A percentile compares a stretch with the other conserved stretches of the same genome.
These are phyloP conservation scores for Friedmanniomyces endolithicus DNA, from an alignment of 495 filamentous ascomycete species.

Conservation along the genomic window DNA sequence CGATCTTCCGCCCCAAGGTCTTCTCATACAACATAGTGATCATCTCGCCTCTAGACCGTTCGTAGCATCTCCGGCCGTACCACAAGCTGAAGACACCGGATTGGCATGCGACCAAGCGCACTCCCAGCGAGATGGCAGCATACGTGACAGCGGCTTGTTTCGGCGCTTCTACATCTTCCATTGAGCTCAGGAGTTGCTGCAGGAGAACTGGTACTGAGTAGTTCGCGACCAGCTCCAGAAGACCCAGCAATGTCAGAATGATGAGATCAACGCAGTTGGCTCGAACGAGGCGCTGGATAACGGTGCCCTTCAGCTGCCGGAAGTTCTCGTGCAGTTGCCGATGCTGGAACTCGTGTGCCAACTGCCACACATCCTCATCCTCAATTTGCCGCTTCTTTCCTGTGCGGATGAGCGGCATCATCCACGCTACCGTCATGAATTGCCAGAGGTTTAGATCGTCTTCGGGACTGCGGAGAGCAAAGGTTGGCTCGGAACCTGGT, in stretches of 20 bases:
- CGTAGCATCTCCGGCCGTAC: conserved; percentile 64
- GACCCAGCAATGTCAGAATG: conserved; percentile 47
- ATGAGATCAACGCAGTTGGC: conserved; percentile 67
- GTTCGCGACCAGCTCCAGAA: conserved; percentile 50
- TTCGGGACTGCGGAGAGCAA: conserved; percentile 60
- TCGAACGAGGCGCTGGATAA: conserved; percentile 51
- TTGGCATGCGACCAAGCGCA: conserved; percentile 51
- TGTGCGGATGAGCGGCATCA: conserved; percentile 54
- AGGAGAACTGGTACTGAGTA: conserved; percentile 56
- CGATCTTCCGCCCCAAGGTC: conserved; percentile 60
- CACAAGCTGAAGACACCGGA: conserved; percentile 57
- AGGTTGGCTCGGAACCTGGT: conserved; percentile 44
- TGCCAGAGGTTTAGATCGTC: conserved; percentile 69
- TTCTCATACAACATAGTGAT: conserved; percentile 84
- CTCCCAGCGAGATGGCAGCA: conserved; percentile 46
- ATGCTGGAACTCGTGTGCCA: conserved; percentile 68
- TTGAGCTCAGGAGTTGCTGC: conserved; percentile 56
- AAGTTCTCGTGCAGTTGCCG: conserved; percentile 56
- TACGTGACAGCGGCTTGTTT: conserved; percentile 51
- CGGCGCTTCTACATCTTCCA: conserved; percentile 41
- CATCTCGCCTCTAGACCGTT: conserved; percentile 70
- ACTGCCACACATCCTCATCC: conserved; percentile 65
- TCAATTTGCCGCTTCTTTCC: conserved; percentile 52
- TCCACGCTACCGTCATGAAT: conserved; percentile 73
- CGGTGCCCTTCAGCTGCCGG: conserved; percentile 56